Evolutionary conservation across 139 green algal genomes (phyloP).

Genomic region (Ettlia oleoabundans): DNA sequence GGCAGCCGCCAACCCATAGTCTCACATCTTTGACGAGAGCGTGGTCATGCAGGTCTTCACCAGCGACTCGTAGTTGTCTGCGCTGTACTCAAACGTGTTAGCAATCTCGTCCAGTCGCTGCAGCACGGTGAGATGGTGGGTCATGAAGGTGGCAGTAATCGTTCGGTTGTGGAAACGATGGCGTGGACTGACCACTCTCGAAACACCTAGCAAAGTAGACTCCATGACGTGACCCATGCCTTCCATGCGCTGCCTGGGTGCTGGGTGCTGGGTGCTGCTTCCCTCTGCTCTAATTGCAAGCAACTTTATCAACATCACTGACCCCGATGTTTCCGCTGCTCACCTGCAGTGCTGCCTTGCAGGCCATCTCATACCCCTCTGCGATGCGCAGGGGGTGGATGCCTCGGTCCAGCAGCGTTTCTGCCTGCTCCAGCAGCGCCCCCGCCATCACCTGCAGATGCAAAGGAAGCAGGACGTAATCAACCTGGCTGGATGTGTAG

Average conservation of each 20-base stretch:
- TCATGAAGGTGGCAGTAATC: too few species aligned
- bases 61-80: conserved; percentile 90
- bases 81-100: conserved; percentile 84
- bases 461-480: neutral
- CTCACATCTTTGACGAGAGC: conserved; percentile 98
- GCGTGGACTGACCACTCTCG: too few species aligned
- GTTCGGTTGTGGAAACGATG: too few species aligned
- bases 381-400: conserved; percentile 97
- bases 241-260: too few species aligned
- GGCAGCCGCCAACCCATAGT: too few species aligned
- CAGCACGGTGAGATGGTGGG: neutral
- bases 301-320: too few species aligned
- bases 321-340: neutral
- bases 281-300: too few species aligned
- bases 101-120: conserved; percentile 73
- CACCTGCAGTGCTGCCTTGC: conserved; percentile 81
- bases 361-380: conserved; percentile 98
- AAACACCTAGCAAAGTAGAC: too few species aligned
- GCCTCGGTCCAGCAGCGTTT: conserved; percentile 95
- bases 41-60: conserved; percentile 99
- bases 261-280: too few species aligned
- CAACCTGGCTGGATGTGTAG: neutral
- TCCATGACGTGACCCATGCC: too few species aligned
- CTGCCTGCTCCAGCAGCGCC: conserved; percentile 85
- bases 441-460: conserved; percentile 45